Evolutionary conservation across 2,329 filamentous ascomycete species (phyloP), one percentile per base, ranked within the genome.

Genomic region (Hypoxylon sp.): DNA sequence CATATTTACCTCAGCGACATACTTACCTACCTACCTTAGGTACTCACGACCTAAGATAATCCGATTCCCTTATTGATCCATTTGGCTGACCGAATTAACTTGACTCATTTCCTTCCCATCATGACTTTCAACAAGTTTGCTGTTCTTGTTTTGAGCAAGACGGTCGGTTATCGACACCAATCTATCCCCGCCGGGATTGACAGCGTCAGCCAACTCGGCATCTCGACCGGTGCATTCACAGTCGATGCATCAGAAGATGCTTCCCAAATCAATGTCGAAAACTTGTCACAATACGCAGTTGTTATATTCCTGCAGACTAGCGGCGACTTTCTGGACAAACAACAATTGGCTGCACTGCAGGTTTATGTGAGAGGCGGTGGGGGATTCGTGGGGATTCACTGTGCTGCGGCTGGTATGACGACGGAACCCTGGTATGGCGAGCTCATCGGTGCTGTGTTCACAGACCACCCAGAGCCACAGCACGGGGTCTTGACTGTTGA

Each of bases 371-470:
- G 69, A 13, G 50, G 60, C 17, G 80, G 82, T 11, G 79, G 80
- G 19, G 80, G 81, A 1, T 72, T 83, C 42, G 80, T 83, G 0
- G 81, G 76, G 22, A 74, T 83, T n/a, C 81, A 84, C 67, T 79
- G 78, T 33, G 81, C 81, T 1, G 74, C 78, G 2, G 73, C 74
- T 1, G 81, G 75, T 9, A 76, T 83, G 72, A 70, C 69, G 13
- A 74, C 72, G 0, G 73, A 77, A 6, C 73, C 75, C 2, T 82
- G 79, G 78, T 83, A 83, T 64, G 78, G 76, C 14, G 70, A 72
- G 3, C 74, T 83, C 14, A 73, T 83, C 31, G 81, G 81, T 31
- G 80, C 74, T 11, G 75, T 78, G 1, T 83, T 83, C 44, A 75
- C 77, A 5, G 72, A 77, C 17, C 81, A 83, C 56, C 81, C 81